Percentiles rank a stretch among this genome's conserved stretches.
Conservation (phyloP, 2,329 filamentous ascomycete genomes). For the Fusarium xylarioides region DNA sequence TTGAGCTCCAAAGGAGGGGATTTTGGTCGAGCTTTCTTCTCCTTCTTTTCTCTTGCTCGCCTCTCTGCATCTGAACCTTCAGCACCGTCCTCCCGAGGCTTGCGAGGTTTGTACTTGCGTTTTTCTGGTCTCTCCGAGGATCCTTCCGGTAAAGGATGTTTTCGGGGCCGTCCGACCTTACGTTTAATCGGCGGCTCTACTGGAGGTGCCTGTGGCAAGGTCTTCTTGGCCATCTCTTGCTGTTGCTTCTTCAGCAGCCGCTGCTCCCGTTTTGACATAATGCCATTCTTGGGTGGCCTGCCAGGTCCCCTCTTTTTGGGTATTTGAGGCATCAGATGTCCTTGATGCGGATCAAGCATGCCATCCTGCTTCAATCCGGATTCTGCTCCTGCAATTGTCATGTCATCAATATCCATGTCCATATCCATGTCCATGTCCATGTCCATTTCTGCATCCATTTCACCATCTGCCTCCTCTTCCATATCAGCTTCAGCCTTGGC, state of each 20-base stretch:
- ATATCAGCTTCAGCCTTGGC: slow-evolving; percentile 42
- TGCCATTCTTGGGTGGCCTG: slow-evolving; percentile 82
- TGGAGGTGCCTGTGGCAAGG: slow-evolving; percentile 56
- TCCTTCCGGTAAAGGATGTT: slow-evolving; percentile 69
- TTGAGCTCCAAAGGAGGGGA: slow-evolving; percentile 67
- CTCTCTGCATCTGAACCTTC: slow-evolving; percentile 66
- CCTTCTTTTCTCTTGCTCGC: slow-evolving; percentile 65
- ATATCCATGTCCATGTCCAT: slow-evolving; percentile 32
- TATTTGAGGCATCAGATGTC: slow-evolving; percentile 51
- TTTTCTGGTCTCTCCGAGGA: slow-evolving; percentile 65
- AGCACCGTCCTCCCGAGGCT: slow-evolving; percentile 63
- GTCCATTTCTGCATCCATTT: slow-evolving; percentile 25
- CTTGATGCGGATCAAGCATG: slow-evolving; percentile 46
- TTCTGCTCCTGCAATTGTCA: slow-evolving; percentile 36
- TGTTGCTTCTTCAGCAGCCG: slow-evolving; percentile 68
- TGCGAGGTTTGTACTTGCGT: slow-evolving; percentile 72
- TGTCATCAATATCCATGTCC: slow-evolving; percentile 39
- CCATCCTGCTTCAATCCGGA: slow-evolving; percentile 44
- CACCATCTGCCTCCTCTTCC: slow-evolving; percentile 17
- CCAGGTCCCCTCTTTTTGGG: slow-evolving; percentile 79
- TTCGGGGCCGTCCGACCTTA: slow-evolving; percentile 71
- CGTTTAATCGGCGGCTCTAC: slow-evolving; percentile 66
- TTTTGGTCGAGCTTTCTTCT: slow-evolving; percentile 67
- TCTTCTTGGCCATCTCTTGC: slow-evolving; percentile 60
- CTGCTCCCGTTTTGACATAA: slow-evolving; percentile 82